Conservation (phyloP, 1,139 yeast species). For the Candida sp. region DNA sequence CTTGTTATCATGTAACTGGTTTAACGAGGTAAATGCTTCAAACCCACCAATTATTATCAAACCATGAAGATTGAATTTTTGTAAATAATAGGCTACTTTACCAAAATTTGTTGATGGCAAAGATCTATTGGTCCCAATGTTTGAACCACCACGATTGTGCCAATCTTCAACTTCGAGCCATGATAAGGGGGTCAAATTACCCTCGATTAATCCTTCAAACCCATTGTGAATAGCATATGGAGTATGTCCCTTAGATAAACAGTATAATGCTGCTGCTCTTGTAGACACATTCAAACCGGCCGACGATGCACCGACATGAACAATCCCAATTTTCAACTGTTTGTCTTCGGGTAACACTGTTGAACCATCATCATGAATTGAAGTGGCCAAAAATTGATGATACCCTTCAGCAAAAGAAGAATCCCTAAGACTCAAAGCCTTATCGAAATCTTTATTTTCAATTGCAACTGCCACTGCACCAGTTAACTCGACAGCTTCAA, state of each 20-base stretch:
- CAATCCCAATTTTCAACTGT: constrained; percentile 69
- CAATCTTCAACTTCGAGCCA: constrained; percentile 92
- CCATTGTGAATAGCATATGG: constrained; percentile 90
- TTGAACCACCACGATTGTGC: constrained; percentile 93
- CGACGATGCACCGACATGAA: constrained; percentile 96
- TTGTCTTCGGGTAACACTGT: constrained; percentile 45
- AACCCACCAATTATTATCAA: constrained; percentile 91
- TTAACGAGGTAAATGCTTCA: constrained; percentile 83
- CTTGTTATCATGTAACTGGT: constrained; percentile 75
- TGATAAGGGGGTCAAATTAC: constrained; percentile 63
- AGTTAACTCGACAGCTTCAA: constrained; percentile 87
- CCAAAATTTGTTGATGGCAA: constrained; percentile 85
- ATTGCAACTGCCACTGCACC: constrained; percentile 87
- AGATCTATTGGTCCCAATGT: constrained; percentile 89
- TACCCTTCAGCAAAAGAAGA: constrained; percentile 82
- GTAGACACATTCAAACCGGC: constrained; percentile 95
- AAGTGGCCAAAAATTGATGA: constrained; percentile 64
- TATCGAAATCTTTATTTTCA: constrained; percentile 70
- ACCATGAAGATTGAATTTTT: constrained; percentile 81
- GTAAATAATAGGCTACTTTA: constrained; percentile 85
- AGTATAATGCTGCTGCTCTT: constrained; percentile 86
- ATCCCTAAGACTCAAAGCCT: constrained; percentile 85
- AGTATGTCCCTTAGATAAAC: constrained; percentile 86
- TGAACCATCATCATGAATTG: constrained; percentile 67
- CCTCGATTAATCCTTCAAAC: constrained; percentile 86